Conservation (phyloP, 495 filamentous ascomycete genomes). For the Lasiosphaeris hirsuta region DNA sequence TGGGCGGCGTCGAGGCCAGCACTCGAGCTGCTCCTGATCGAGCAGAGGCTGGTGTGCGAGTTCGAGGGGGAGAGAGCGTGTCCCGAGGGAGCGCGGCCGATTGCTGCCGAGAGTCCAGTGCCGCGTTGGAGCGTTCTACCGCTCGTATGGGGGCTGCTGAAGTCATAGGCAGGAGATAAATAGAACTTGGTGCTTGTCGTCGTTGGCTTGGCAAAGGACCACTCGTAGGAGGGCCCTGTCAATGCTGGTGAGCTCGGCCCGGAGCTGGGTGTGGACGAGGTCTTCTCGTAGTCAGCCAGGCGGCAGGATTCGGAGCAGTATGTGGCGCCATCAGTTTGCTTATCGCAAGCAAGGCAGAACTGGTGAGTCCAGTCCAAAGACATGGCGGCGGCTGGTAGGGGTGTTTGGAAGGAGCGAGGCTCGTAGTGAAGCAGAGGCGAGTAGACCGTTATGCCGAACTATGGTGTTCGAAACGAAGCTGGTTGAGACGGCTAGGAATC, state of each 20-base stretch:
- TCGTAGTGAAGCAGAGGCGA: slow-evolving; percentile 5
- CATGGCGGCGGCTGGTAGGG: slow-evolving; percentile 36
- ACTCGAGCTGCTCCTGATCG: slow-evolving; percentile 63
- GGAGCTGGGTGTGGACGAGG: slow-evolving; percentile 54
- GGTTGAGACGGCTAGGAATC: not conserved
- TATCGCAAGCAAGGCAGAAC: slow-evolving; percentile 93
- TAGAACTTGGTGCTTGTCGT: slow-evolving; percentile 54
- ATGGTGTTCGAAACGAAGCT: not conserved
- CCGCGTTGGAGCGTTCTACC: slow-evolving; percentile 8
- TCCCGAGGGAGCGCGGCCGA: slow-evolving; percentile 35
- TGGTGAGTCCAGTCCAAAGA: slow-evolving; percentile 82
- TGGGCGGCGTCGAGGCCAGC: slow-evolving; percentile 49
- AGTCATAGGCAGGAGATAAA: slow-evolving; percentile 68
- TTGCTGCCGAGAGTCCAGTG: slow-evolving; percentile 25
- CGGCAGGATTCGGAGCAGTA: slow-evolving; percentile 96
- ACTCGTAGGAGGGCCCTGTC: slow-evolving; percentile 44
- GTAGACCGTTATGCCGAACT: not conserved
- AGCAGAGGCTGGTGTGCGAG: slow-evolving; percentile 81
- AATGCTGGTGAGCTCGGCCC: slow-evolving; percentile 51
- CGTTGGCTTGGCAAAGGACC: slow-evolving; percentile 34
- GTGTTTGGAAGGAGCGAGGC: slow-evolving; percentile 16
- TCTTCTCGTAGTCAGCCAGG: slow-evolving; percentile 79
- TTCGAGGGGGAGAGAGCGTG: slow-evolving; percentile 69
- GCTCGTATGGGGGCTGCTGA: slow-evolving; percentile 47
- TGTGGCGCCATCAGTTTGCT: slow-evolving; percentile 71